phyloP scores from a whole-genome alignment of 129 eudicot species.

The Flaveria robusta region DNA sequence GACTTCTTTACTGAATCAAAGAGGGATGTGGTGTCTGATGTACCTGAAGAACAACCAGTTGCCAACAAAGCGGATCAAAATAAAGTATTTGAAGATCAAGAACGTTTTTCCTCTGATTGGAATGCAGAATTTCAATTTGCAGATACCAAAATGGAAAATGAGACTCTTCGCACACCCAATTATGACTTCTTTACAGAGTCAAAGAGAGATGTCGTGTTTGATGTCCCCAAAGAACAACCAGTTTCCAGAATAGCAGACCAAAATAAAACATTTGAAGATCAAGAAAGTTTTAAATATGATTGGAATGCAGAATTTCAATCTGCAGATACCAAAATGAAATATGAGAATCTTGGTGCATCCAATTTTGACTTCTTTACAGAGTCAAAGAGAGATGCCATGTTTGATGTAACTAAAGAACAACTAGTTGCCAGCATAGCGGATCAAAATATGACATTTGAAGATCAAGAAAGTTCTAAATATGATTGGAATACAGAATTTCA shows the following conservation, averaged over 20 bases:
- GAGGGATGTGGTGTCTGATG: slow-evolving; percentile 25
- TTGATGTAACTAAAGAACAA: too few relatives aligned
- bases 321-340: slow-evolving; percentile 40
- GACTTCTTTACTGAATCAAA: slow-evolving; percentile 43
- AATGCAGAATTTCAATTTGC: slow-evolving; percentile 65
- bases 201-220: slow-evolving; percentile 16
- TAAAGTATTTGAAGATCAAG: slow-evolving; percentile 35
- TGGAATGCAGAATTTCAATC: slow-evolving; percentile 74
- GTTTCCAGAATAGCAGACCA: slow-evolving; percentile 23
- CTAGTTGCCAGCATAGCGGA: too few relatives aligned
- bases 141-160: slow-evolving; percentile 35
- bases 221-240: slow-evolving; percentile 40
- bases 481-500: too few relatives aligned
- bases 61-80: slow-evolving; percentile 22
- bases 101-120: slow-evolving; percentile 53
- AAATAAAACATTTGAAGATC: slow-evolving; percentile 33
- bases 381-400: too few relatives aligned
- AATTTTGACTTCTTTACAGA: slow-evolving; percentile 36
- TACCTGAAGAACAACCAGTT: slow-evolving; percentile 38
- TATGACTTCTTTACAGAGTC: slow-evolving; percentile 47
- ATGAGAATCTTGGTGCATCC: slow-evolving; percentile 37
- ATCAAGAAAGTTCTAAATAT: too few relatives aligned
- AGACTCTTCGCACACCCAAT: slow-evolving; percentile 41
- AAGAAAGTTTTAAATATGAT: slow-evolving; percentile 43
- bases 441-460: too few relatives aligned